phyloP scores from a whole-genome alignment of 441 rosid genomes.

The Theobroma grandiflorum region DNA sequence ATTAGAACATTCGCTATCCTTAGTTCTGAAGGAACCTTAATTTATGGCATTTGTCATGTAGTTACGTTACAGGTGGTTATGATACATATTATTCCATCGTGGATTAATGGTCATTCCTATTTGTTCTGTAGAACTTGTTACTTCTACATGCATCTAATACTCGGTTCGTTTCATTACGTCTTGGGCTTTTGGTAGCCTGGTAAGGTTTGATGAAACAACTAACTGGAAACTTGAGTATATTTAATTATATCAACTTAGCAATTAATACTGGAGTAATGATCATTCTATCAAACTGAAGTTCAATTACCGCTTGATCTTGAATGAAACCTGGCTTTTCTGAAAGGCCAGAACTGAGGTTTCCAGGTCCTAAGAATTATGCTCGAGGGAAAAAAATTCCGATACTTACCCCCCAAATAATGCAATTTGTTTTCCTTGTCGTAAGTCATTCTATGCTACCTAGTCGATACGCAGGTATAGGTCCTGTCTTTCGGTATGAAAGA shows the following conservation, averaged over 20 bases:
- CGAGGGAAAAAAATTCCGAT: too few relatives aligned
- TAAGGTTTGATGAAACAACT: neutral
- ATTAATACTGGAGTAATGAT: neutral
- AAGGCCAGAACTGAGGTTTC: neutral
- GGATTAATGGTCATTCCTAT: neutral
- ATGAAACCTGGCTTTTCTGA: neutral
- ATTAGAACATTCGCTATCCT: slow-evolving; percentile 31
- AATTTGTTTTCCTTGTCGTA: too few relatives aligned
- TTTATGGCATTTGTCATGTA: slow-evolving; percentile 20
- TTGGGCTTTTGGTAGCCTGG: neutral
- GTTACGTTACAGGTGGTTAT: slow-evolving; percentile 24
- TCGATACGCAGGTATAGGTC: neutral
- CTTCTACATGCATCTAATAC: neutral
- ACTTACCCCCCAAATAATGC: too few relatives aligned
- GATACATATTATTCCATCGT: slow-evolving; percentile 16
- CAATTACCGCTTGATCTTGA: neutral
- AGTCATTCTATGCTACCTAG: neutral
- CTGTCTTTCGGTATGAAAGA: neutral
- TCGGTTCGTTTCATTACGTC: neutral
- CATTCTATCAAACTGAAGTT: too few relatives aligned
- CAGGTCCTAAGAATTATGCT: neutral
- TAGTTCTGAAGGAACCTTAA: slow-evolving; percentile 28
- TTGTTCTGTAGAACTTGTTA: slow-evolving; percentile 10
- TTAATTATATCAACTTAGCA: neutral
- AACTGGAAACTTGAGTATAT: neutral